Conservation (phyloP, 176 grass and related monocot species). For the Pontederia paniculata region DNA sequence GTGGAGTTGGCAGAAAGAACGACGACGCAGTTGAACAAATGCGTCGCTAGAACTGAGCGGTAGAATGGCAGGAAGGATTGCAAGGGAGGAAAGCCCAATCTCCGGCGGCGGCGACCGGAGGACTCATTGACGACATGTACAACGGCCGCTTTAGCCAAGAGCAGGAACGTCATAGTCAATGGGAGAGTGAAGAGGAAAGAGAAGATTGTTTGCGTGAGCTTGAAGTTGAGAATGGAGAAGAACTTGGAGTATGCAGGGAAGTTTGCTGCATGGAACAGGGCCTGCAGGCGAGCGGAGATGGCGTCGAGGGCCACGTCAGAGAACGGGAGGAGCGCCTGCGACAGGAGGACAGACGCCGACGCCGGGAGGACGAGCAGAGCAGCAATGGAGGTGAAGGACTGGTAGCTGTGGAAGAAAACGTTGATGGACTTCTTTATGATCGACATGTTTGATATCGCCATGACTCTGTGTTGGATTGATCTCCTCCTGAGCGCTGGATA, state of each 20-base stretch:
- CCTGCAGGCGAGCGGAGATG: constrained; percentile 37
- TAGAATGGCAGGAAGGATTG: constrained; percentile 26
- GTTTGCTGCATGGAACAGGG: constrained; percentile 54
- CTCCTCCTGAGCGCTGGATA: too few relatives aligned
- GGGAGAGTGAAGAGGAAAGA: constrained; percentile 51
- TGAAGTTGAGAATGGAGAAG: constrained; percentile 59
- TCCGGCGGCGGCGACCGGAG: neutral
- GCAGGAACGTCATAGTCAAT: constrained; percentile 48
- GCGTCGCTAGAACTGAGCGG: constrained; percentile 40
- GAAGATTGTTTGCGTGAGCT: constrained; percentile 71
- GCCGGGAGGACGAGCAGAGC: constrained; percentile 62
- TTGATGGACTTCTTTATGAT: constrained; percentile 38
- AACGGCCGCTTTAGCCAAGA: constrained; percentile 67
- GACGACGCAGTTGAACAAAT: constrained; percentile 46
- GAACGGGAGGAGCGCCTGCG: constrained; percentile 19
- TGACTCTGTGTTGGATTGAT: too few relatives aligned
- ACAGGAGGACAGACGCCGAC: constrained; percentile 49
- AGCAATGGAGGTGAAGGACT: constrained; percentile 58
- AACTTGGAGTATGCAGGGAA: constrained; percentile 54
- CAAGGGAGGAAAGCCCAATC: constrained; percentile 19
- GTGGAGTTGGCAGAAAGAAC: constrained; percentile 68
- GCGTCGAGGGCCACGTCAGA: constrained; percentile 12
- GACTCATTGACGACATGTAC: constrained; percentile 33
- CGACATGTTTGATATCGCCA: neutral
- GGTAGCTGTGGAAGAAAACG: constrained; percentile 57